A percentile compares a stretch with the other conserved stretches of the same genome.
Conservation (phyloP, 75 land plant genomes). For the Cupressus sempervirens region DNA sequence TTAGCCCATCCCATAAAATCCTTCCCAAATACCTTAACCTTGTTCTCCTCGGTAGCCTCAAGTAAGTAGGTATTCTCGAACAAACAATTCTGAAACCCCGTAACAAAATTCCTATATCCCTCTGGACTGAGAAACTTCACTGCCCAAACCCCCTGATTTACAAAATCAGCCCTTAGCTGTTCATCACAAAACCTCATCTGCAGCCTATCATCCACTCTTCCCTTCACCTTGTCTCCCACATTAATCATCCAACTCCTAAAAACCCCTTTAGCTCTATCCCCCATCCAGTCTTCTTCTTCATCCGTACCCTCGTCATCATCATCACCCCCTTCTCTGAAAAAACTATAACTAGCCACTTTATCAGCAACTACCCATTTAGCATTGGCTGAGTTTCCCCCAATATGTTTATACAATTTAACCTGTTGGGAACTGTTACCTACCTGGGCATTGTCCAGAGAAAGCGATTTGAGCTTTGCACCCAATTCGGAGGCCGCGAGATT, state of each 20-base stretch:
- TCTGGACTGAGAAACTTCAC: conserved; percentile 40
- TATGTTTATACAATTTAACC: conserved; percentile 2
- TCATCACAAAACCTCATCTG: conserved; percentile 40
- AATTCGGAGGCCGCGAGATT: neutral
- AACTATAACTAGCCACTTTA: neutral
- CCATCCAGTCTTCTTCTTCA: conserved; percentile 4
- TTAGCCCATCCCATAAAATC: conserved; percentile 76
- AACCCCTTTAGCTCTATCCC: neutral
- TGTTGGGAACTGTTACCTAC: neutral
- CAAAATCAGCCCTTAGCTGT: conserved; percentile 63
- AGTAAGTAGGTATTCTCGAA: conserved; percentile 68
- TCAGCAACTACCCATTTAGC: conserved; percentile 2
- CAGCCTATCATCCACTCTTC: conserved; percentile 27
- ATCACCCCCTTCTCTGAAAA: conserved; percentile 7
- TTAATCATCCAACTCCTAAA: conserved; percentile 29
- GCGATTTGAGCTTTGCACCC: neutral
- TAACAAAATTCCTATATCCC: conserved; percentile 39
- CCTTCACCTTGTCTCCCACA: conserved; percentile 25
- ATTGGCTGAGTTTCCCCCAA: conserved; percentile 2
- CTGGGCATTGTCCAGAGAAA: neutral
- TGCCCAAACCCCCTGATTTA: conserved; percentile 65
- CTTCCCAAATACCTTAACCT: conserved; percentile 68
- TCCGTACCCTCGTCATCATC: conserved; percentile 1
- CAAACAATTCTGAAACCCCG: conserved; percentile 44
- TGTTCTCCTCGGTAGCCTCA: conserved; percentile 67